phyloP scores from a whole-genome alignment of 2,329 filamentous ascomycete species.

The Colletotrichum navitas region DNA sequence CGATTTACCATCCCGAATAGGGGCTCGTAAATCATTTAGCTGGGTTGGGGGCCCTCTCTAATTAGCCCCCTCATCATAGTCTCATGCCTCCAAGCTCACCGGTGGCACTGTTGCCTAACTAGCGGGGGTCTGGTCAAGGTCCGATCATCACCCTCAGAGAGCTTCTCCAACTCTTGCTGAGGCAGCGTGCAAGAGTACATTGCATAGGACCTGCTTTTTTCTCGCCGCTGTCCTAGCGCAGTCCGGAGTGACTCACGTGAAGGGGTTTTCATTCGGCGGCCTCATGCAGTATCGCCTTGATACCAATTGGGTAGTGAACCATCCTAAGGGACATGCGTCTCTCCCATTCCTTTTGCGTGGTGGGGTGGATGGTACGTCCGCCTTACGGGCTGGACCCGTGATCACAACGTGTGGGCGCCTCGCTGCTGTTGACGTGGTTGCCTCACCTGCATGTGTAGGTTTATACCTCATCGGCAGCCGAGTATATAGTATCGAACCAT shows the following conservation, averaged over 20 bases:
- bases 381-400: conserved; percentile 1
- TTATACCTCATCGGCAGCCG: neutral
- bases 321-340: neutral
- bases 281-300: neutral
- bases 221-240: conserved; percentile 12
- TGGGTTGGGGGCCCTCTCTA: neutral
- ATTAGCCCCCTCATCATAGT: neutral
- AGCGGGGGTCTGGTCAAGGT: neutral
- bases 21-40: neutral
- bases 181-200: neutral
- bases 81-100: neutral
- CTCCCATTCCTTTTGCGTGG: neutral
- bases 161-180: neutral
- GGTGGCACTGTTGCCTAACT: conserved; percentile 11
- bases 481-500: conserved; percentile 4
- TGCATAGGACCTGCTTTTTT: neutral
- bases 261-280: neutral
- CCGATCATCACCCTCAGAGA: neutral
- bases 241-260: conserved; percentile 17
- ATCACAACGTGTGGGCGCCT: conserved; percentile 12
- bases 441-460: neutral
- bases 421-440: conserved; percentile 3
- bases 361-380: conserved; percentile 2
- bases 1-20: neutral
- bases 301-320: neutral